These are phyloP conservation scores for Xylaria sp. DNA, from an alignment of 2,329 filamentous ascomycete genomes.

Conservation along the genomic window DNA sequence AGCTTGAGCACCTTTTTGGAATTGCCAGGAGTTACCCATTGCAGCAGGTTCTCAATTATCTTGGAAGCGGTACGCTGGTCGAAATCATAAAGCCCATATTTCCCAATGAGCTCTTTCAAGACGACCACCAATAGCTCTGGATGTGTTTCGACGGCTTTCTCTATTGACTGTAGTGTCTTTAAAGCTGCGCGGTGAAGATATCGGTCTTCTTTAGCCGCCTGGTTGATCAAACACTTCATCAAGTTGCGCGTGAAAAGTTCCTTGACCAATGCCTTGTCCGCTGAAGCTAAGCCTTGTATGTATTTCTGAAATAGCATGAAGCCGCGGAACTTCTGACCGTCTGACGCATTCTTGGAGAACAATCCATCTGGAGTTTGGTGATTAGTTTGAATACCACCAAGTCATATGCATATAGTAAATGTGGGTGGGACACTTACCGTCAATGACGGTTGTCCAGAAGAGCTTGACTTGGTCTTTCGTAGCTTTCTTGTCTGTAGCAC, in stretches of 20 bases:
- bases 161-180: constrained; percentile 75
- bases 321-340: constrained; percentile 89
- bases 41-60: constrained; percentile 76
- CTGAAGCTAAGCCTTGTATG: constrained; percentile 58
- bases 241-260: constrained; percentile 83
- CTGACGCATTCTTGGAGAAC: constrained; percentile 80
- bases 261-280: constrained; percentile 54
- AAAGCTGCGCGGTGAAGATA: constrained; percentile 81
- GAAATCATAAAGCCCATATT: constrained; percentile 76
- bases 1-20: constrained; percentile 58
- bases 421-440: constrained; percentile 64
- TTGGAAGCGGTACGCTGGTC: constrained; percentile 87
- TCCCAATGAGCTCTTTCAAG: constrained; percentile 70
- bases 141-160: constrained; percentile 66
- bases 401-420: neutral
- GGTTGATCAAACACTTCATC: constrained; percentile 81
- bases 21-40: constrained; percentile 62
- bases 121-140: constrained; percentile 65
- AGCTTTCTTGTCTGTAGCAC: constrained; percentile 40
- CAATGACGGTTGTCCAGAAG: constrained; percentile 87
- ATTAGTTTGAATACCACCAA: constrained; percentile 11
- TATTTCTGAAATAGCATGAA: constrained; percentile 86
- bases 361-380: constrained; percentile 66
- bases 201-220: constrained; percentile 76
- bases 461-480: constrained; percentile 64